Evolutionary conservation across 208 protist species (phyloP).

Genomic region (Angomonas deanei): DNA sequence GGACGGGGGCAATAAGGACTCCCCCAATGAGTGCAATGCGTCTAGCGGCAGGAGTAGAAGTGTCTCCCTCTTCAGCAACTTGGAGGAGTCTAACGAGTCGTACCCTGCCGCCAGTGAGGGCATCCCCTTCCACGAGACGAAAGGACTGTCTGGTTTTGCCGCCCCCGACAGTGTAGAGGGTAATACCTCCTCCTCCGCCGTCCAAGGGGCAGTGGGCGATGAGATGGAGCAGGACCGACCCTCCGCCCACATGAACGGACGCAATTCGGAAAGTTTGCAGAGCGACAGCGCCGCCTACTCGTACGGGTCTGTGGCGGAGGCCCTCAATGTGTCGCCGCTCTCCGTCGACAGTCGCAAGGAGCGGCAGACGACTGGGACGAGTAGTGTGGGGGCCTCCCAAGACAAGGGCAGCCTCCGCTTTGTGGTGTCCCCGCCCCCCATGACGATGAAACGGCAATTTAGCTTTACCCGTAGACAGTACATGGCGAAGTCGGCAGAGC

Average conservation of each 20-base stretch:
- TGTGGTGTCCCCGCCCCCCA: too few species aligned
- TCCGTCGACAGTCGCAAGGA: not conserved
- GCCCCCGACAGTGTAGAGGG: not conserved
- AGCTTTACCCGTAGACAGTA: too few species aligned
- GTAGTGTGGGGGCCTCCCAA: too few species aligned
- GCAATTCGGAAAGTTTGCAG: not conserved
- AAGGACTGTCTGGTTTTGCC: not conserved
- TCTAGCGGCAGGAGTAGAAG: not conserved
- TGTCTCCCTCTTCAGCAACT: not conserved
- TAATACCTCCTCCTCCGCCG: not conserved
- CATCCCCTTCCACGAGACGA: not conserved
- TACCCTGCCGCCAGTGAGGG: not conserved
- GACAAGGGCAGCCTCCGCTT: too few species aligned
- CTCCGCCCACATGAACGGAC: not conserved
- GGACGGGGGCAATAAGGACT: not conserved
- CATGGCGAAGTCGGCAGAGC: too few species aligned
- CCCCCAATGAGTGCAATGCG: not conserved
- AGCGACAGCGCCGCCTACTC: not conserved
- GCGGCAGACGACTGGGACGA: too few species aligned
- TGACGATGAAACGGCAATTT: too few species aligned
- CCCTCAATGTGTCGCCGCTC: not conserved
- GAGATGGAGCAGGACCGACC: not conserved
- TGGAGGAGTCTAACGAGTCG: not conserved
- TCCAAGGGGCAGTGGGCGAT: not conserved
- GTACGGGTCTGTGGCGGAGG: not conserved